Percentiles rank a stretch among this genome's conserved stretches.
phyloP scores from a whole-genome alignment of 164 flowering plant species.

The Taxillus chinensis region DNA sequence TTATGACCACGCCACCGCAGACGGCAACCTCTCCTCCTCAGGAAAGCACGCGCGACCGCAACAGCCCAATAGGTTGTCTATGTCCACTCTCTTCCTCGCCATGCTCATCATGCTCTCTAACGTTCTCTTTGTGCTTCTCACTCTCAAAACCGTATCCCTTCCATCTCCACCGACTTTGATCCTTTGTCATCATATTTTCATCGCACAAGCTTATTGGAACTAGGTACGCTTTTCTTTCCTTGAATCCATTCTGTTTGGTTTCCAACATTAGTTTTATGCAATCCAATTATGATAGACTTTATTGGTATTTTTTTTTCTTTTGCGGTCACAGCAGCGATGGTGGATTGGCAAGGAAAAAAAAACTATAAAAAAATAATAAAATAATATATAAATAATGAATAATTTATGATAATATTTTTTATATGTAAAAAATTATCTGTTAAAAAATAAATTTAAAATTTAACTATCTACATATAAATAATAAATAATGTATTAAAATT shows the following conservation, averaged over 20 bases:
- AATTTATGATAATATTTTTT: too few relatives aligned
- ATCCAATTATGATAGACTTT: background rate
- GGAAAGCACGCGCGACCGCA: conserved; percentile 25
- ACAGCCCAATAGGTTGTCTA: conserved; percentile 30
- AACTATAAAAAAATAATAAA: too few relatives aligned
- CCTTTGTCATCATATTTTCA: conserved; percentile 34
- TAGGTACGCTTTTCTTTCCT: too few relatives aligned
- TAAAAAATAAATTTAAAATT: too few relatives aligned
- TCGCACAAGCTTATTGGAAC: conserved; percentile 18
- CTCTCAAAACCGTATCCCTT: conserved; percentile 58
- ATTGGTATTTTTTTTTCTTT: background rate
- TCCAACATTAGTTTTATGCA: background rate
- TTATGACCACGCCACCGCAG: too few relatives aligned
- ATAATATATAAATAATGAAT: too few relatives aligned
- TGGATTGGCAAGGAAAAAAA: conserved; percentile 28
- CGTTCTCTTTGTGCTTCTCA: conserved; percentile 44
- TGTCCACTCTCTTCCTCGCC: conserved; percentile 34
- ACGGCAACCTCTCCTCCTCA: too few relatives aligned
- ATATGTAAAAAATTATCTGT: too few relatives aligned
- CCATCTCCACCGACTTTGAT: conserved; percentile 29
- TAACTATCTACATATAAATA: too few relatives aligned
- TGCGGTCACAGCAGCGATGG: conserved; percentile 16
- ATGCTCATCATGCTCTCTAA: conserved; percentile 42
- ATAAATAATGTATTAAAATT: too few relatives aligned
- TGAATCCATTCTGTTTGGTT: too few relatives aligned